These are phyloP conservation scores for Primulina eburnea DNA, from an alignment of 257 asterid species.

Conservation along the genomic window DNA sequence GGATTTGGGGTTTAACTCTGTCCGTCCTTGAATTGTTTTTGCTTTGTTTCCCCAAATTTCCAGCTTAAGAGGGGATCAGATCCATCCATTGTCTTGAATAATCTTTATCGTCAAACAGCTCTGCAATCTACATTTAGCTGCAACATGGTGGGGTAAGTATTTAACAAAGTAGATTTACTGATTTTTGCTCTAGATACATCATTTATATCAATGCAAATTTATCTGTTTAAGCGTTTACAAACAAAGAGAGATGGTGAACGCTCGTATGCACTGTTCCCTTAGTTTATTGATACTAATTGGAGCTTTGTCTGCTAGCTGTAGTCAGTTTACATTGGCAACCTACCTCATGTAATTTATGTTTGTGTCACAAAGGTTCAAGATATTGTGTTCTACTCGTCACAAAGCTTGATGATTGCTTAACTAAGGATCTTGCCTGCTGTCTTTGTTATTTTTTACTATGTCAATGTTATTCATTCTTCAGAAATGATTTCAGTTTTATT, in stretches of 20 bases:
- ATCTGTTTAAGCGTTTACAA: slow-evolving; percentile 15
- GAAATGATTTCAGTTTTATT: background rate
- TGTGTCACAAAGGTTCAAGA: background rate
- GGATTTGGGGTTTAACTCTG: slow-evolving; percentile 4
- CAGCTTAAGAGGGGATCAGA: slow-evolving; percentile 96
- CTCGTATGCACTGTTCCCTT: background rate
- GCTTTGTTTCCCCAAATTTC: slow-evolving; percentile 25
- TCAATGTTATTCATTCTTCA: background rate
- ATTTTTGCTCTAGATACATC: background rate
- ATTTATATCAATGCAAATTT: background rate
- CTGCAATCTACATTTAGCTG: slow-evolving; percentile 89
- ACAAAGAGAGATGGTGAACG: background rate
- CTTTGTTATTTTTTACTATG: background rate
- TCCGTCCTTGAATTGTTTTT: slow-evolving; percentile 19
- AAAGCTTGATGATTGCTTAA: slow-evolving; percentile 13
- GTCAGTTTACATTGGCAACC: background rate
- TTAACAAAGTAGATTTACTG: slow-evolving; percentile 16
- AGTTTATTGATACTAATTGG: background rate
- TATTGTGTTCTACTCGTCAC: slow-evolving; percentile 5
- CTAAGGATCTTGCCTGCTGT: slow-evolving; percentile 6
- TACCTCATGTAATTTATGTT: background rate
- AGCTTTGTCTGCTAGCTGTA: slow-evolving; percentile 1
- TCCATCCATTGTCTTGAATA: slow-evolving; percentile 81
- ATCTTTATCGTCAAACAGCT: slow-evolving; percentile 81
- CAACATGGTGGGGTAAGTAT: slow-evolving; percentile 99